Base-by-base conservation (phyloP, 352 stramenopile genomes). In the Phytopythium oedochilum region DNA sequence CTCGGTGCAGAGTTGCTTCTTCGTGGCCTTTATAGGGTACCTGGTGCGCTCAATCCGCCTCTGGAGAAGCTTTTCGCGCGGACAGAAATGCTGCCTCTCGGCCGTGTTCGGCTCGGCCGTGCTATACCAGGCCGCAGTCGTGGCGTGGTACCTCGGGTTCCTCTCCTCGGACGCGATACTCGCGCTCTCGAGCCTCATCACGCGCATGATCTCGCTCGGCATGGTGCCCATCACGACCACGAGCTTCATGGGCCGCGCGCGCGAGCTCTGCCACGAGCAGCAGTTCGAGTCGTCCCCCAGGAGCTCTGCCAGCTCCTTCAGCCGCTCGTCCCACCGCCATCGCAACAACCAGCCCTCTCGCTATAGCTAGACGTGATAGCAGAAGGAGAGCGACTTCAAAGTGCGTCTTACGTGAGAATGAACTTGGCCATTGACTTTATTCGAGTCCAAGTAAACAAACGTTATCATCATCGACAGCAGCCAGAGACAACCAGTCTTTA, bases 191-290 rank as follows among this genome's bases (percentile, higher is more conserved):
- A 86, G 78, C 28, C 69, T 86, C 50, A 85, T 88, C 58, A 86
- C 75, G 26, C 53, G 75, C n/a, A 80, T 80, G 56, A 84, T 84
- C 56, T 86, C 77, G 38, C 63, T 88, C 31, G 77, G 77, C n/a
- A 88, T 88, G 74, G 68, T 88, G 52, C 77, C 74, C 11, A 81
- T 88, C 61, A 86, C 77, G n/a, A 86, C 77, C 32, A 83, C 70
- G 9, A 86, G 74, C 18, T 88, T 86, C 56, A 72, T 83, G 57
- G 60, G 66, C 17, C 66, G 69, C 5, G 57, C 73, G 9, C 57
- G 66, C 31, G 61, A 67, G 35, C 55, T 69, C 23, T 75, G 71
- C 38, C 56, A 65, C 26, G 68, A 78, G 1, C 64, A 61, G 43
- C 17, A 55, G 23, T 4, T 23, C 3, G 42, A 18, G 0, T 12